phyloP scores from a whole-genome alignment of 2,329 filamentous ascomycete species.

The Fusarium staphyleae region DNA sequence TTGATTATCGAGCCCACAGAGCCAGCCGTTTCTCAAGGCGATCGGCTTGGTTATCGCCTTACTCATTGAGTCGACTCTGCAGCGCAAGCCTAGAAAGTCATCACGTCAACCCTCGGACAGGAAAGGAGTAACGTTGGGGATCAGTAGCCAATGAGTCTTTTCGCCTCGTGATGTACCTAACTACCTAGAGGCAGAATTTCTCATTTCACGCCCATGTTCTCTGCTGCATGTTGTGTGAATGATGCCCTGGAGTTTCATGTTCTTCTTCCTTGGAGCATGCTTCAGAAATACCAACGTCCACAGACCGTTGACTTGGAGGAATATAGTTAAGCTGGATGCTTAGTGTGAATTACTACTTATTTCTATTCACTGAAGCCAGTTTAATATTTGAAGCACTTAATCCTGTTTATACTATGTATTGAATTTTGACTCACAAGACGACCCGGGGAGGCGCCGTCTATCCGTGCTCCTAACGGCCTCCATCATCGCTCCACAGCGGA shows the following conservation, averaged over 20 bases:
- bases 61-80: constrained; percentile 20
- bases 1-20: not conserved
- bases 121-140: not conserved
- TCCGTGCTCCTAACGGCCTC: constrained; percentile 15
- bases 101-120: constrained; percentile 18
- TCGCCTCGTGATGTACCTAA: constrained; percentile 5
- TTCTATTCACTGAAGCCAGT: too few species aligned
- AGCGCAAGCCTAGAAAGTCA: constrained; percentile 4
- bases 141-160: constrained; percentile 12
- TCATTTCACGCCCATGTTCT: not conserved
- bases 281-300: too few species aligned
- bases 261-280: not conserved
- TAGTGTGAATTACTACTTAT: too few species aligned
- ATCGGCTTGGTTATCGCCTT: constrained; percentile 25
- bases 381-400: too few species aligned
- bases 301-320: too few species aligned
- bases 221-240: constrained; percentile 3
- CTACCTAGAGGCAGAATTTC: not conserved
- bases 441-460: constrained; percentile 32
- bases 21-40: constrained; percentile 29
- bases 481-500: constrained; percentile 5
- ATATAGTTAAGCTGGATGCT: too few species aligned
- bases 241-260: not conserved
- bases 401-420: too few species aligned
- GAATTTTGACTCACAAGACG: constrained; percentile 17